A percentile compares a stretch with the other conserved stretches of the same genome.
phyloP scores from a whole-genome alignment of 345 rosid species.

The Zanthoxylum bungeanum region DNA sequence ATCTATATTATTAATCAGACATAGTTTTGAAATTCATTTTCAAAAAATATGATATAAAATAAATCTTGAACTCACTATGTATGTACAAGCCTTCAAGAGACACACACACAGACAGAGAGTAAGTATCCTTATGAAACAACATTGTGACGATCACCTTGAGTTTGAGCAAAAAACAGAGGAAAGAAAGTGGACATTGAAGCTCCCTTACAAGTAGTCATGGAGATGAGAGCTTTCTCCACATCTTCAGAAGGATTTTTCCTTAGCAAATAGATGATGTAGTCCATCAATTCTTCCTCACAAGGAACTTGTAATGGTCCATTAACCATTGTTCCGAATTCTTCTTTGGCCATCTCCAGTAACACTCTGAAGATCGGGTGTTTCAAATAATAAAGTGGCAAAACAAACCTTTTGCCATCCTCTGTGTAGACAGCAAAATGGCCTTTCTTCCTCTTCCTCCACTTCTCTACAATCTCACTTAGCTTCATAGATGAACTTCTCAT shows the following conservation, averaged over 20 bases:
- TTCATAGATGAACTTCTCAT: constrained; percentile 31
- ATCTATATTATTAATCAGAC: neutral
- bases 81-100: neutral
- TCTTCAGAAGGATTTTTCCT: constrained; percentile 29
- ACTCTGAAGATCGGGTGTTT: constrained; percentile 56
- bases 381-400: constrained; percentile 42
- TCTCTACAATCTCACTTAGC: constrained; percentile 36
- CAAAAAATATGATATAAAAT: neutral
- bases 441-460: constrained; percentile 44
- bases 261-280: constrained; percentile 32
- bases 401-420: constrained; percentile 47
- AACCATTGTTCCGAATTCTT: constrained; percentile 41
- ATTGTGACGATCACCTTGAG: constrained; percentile 19
- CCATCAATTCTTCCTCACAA: constrained; percentile 47
- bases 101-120: too few relatives aligned
- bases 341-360: constrained; percentile 49
- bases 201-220: constrained; percentile 31
- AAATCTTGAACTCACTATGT: neutral
- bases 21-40: neutral
- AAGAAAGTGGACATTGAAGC: constrained; percentile 33
- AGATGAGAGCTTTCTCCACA: constrained; percentile 21
- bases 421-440: constrained; percentile 53
- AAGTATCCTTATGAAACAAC: constrained; percentile 16
- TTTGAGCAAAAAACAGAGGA: constrained; percentile 26
- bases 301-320: constrained; percentile 54